phyloP scores from a whole-genome alignment of 495 filamentous ascomycete species.

The Penicillium manginii region DNA sequence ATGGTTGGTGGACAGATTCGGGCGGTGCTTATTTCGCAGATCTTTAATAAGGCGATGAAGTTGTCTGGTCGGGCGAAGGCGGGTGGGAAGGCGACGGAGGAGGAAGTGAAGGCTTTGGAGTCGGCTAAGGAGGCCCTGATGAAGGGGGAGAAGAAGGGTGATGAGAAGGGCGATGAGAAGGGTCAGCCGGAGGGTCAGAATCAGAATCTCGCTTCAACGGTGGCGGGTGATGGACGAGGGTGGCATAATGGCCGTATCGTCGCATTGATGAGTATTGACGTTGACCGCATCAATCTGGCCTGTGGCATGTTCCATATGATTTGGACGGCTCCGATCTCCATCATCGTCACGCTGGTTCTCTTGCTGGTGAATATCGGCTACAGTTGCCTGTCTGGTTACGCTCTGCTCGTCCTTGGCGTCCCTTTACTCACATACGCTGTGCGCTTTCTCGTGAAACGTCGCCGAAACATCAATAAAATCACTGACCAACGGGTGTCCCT shows the following conservation, averaged over 20 bases:
- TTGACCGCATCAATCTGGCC: slow-evolving; percentile 85
- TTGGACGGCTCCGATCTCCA: slow-evolving; percentile 81
- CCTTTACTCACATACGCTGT: slow-evolving; percentile 76
- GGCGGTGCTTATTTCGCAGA: slow-evolving; percentile 71
- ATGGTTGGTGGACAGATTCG: slow-evolving; percentile 78
- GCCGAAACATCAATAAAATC: slow-evolving; percentile 83
- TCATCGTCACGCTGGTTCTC: slow-evolving; percentile 75
- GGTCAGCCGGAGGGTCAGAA: slow-evolving; percentile 19
- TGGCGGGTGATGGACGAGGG: slow-evolving; percentile 70
- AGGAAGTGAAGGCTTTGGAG: slow-evolving; percentile 39
- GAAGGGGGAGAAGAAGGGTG: slow-evolving; percentile 37
- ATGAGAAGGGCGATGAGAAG: slow-evolving; percentile 31
- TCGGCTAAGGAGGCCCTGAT: slow-evolving; percentile 49
- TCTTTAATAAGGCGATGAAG: slow-evolving; percentile 83
- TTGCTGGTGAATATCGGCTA: slow-evolving; percentile 85
- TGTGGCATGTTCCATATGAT: slow-evolving; percentile 86
- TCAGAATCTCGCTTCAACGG: slow-evolving; percentile 4
- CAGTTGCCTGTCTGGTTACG: slow-evolving; percentile 87
- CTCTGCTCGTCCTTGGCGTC: slow-evolving; percentile 74
- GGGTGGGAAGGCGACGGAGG: slow-evolving; percentile 54
- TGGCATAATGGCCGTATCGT: slow-evolving; percentile 92
- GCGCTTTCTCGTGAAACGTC: slow-evolving; percentile 67
- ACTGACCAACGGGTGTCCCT: slow-evolving; percentile 89
- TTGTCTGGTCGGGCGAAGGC: slow-evolving; percentile 79
- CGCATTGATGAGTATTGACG: slow-evolving; percentile 92